Evolutionary conservation across 371 early-diverging fungal genomes (phyloP).

Genomic region (Fennellomyces sp.): DNA sequence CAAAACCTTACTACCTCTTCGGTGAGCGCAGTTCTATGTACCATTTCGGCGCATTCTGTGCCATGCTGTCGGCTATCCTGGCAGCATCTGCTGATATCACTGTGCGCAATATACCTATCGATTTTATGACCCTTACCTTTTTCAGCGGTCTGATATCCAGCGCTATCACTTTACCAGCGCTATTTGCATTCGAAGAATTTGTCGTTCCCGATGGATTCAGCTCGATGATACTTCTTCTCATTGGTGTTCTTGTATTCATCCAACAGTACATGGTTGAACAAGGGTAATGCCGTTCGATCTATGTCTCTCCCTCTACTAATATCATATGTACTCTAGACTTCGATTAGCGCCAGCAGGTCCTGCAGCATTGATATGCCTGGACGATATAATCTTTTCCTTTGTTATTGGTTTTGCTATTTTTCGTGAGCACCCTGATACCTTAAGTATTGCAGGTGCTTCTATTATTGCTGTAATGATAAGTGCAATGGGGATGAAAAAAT

Average conservation of each 20-base stretch:
- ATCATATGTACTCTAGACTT: no score
- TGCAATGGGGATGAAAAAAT: no score
- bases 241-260: constrained; percentile 66
- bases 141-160: constrained; percentile 74
- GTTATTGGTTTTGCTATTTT: no score
- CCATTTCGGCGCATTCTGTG: no score
- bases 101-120: constrained; percentile 68
- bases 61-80: constrained; percentile 43
- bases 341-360: no score
- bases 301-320: no score
- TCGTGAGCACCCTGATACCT: no score
- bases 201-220: constrained; percentile 21
- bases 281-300: no score
- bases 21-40: constrained; percentile 11
- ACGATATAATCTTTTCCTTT: no score
- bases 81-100: constrained; percentile 69
- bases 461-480: no score
- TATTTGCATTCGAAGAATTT: constrained; percentile 29
- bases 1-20: constrained; percentile 66
- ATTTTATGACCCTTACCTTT: constrained; percentile 73
- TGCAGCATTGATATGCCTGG: no score
- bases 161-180: constrained; percentile 28
- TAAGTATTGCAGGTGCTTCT: no score
- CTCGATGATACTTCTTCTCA: constrained; percentile 31
- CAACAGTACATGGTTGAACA: constrained; percentile 60